Conservation (phyloP, 208 protist genomes). For the Crithidia fasciculata region DNA sequence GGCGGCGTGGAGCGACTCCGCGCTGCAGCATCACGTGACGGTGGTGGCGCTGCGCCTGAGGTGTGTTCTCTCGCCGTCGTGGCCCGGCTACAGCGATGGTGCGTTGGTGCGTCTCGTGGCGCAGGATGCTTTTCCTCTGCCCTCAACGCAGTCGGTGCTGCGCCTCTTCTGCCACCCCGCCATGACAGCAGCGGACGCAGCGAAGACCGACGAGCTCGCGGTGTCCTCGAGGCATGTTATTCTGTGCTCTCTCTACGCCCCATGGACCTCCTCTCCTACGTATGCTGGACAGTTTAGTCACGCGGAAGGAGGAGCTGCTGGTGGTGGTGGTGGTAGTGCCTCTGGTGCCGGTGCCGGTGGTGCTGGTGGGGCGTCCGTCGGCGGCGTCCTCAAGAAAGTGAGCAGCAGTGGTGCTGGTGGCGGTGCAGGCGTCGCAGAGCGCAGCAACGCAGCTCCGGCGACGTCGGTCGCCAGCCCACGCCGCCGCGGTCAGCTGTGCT, state of each 20-base stretch:
- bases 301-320: background rate
- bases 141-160: slow-evolving; percentile 22
- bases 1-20: slow-evolving; percentile 28
- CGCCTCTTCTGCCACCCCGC: slow-evolving; percentile 37
- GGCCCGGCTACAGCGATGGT: background rate
- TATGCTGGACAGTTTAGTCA: background rate
- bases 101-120: slow-evolving; percentile 23
- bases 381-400: background rate
- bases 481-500: slow-evolving; percentile 22
- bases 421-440: background rate
- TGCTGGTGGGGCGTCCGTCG: background rate
- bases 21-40: slow-evolving; percentile 32
- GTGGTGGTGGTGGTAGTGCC: background rate
- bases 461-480: slow-evolving; percentile 6
- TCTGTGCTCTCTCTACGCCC: slow-evolving; percentile 27
- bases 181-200: background rate
- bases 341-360: background rate
- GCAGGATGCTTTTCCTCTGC: slow-evolving; percentile 45
- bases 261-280: background rate
- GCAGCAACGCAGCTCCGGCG: slow-evolving; percentile 5
- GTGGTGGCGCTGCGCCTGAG: slow-evolving; percentile 18
- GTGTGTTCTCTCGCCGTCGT: slow-evolving; percentile 15
- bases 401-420: background rate
- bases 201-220: background rate
- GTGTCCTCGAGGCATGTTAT: slow-evolving; percentile 19